Conservation (phyloP, 2,329 filamentous ascomycete species). For the Talaromyces rugulosus region DNA sequence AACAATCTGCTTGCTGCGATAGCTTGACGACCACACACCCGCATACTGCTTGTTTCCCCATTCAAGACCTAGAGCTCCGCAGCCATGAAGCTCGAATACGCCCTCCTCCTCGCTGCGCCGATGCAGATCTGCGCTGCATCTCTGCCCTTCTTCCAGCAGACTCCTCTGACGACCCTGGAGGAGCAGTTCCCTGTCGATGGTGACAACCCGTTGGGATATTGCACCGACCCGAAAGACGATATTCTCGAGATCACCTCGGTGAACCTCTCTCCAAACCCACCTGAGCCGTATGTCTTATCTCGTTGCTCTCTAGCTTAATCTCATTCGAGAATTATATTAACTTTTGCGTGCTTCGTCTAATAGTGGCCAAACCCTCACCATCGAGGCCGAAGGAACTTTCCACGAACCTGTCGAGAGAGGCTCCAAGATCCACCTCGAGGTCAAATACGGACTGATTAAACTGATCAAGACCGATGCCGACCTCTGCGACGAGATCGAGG, state of each 20-base stretch:
- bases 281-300: conserved; percentile 63
- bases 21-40: neutral
- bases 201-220: conserved; percentile 80
- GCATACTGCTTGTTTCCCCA: neutral
- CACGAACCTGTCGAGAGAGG: conserved; percentile 68
- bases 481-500: conserved; percentile 78
- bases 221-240: conserved; percentile 64
- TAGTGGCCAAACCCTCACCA: conserved; percentile 73
- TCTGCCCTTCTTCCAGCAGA: conserved; percentile 49
- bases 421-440: conserved; percentile 74
- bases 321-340: neutral
- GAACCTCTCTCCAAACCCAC: conserved; percentile 81
- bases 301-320: conserved; percentile 19
- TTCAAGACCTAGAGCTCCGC: conserved; percentile 1
- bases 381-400: conserved; percentile 74
- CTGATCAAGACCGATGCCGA: conserved; percentile 77
- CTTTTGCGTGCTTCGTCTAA: neutral
- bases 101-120: conserved; percentile 42
- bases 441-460: conserved; percentile 92
- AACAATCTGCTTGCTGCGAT: neutral
- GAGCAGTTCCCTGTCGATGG: conserved; percentile 67
- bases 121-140: conserved; percentile 42
- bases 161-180: conserved; percentile 46
- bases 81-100: conserved; percentile 38
- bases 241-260: conserved; percentile 74